phyloP scores from a whole-genome alignment of 208 protist genomes.

The Baffinella frigidus region DNA sequence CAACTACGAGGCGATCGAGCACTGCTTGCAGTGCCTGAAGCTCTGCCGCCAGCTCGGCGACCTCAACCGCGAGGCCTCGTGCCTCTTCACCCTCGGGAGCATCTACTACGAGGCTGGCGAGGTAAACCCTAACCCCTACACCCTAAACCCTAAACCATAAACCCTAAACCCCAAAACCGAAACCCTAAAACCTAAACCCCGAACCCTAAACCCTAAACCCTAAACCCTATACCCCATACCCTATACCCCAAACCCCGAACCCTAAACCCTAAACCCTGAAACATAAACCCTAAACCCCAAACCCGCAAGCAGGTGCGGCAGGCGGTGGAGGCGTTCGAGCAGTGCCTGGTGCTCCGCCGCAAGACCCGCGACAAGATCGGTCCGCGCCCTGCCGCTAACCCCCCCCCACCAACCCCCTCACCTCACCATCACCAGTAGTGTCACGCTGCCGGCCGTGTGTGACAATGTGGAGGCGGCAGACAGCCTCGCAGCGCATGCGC shows the following conservation, averaged over 20 bases:
- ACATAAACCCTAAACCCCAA: too few relatives aligned
- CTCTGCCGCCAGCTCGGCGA: neutral
- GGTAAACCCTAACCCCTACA: neutral
- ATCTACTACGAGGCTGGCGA: conserved; percentile 62
- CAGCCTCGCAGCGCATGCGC: too few relatives aligned
- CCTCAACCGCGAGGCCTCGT: neutral
- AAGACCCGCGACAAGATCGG: conserved; percentile 53
- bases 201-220: neutral
- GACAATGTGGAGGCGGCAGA: too few relatives aligned
- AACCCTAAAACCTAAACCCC: neutral
- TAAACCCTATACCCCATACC: too few relatives aligned
- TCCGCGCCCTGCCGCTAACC: too few relatives aligned
- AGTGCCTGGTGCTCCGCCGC: conserved; percentile 36
- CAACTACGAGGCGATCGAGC: conserved; percentile 60
- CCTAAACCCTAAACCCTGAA: neutral
- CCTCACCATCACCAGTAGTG: too few relatives aligned
- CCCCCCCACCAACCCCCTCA: too few relatives aligned
- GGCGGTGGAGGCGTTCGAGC: conserved; percentile 39
- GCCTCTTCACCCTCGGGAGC: conserved; percentile 51
- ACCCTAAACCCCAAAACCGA: neutral
- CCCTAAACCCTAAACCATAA: neutral
- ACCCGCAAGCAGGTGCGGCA: conserved; percentile 41
- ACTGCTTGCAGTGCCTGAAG: conserved; percentile 33
- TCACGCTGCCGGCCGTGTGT: too few relatives aligned
- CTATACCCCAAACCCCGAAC: neutral